These are phyloP conservation scores for Suhomyces maxii DNA, from an alignment of 1,139 yeast species.

Conservation along the genomic window DNA sequence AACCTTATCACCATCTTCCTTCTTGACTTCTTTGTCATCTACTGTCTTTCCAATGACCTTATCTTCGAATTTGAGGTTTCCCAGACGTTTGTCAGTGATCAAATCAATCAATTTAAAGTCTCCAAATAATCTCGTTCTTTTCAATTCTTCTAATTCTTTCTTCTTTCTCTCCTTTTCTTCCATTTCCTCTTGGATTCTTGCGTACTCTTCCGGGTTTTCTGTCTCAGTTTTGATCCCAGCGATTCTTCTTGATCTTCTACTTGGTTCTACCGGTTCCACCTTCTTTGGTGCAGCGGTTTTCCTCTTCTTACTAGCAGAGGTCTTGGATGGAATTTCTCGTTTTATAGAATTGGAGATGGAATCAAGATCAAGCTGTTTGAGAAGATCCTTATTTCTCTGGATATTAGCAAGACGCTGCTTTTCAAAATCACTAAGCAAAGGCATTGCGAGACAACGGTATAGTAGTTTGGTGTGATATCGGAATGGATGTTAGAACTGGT, in stretches of 20 bases:
- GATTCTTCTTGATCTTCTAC: conserved; percentile 63
- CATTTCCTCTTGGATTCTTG: conserved; percentile 33
- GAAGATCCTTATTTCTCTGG: conserved; percentile 41
- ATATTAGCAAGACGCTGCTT: conserved; percentile 60
- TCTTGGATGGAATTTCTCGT: conserved; percentile 24
- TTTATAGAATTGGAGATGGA: conserved; percentile 32
- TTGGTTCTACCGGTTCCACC: conserved; percentile 41
- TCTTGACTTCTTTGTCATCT: conserved; percentile 20
- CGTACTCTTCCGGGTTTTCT: conserved; percentile 37
- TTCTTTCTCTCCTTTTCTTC: conserved; percentile 37
- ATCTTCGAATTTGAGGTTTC: conserved; percentile 31
- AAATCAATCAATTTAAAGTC: conserved; percentile 62
- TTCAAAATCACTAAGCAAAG: conserved; percentile 60
- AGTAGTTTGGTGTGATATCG: too few species aligned
- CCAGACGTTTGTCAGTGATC: conserved; percentile 43
- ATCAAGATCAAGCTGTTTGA: conserved; percentile 40
- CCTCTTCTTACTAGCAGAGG: conserved; percentile 15
- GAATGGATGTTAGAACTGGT: too few species aligned
- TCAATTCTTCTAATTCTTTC: conserved; percentile 52
- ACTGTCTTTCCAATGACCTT: conserved; percentile 23
- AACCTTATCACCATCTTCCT: conserved; percentile 6
- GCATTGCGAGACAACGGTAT: conserved; percentile 15
- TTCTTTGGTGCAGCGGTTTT: conserved; percentile 22
- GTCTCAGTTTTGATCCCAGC: conserved; percentile 58
- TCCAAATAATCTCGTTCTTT: conserved; percentile 58